These are phyloP conservation scores for Euphorbia peplus DNA, from an alignment of 345 rosid genomes.

Conservation along the genomic window DNA sequence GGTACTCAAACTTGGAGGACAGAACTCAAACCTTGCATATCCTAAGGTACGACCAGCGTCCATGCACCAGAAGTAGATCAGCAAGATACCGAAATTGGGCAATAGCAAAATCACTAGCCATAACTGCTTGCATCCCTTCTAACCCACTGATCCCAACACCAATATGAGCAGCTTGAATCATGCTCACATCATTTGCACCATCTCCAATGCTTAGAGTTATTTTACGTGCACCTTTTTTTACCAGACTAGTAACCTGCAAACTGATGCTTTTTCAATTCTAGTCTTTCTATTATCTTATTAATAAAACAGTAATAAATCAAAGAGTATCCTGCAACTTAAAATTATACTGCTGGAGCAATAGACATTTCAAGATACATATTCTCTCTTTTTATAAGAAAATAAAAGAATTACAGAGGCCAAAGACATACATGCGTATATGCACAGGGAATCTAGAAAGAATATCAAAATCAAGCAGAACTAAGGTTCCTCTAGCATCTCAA, in stretches of 20 bases:
- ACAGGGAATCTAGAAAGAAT: not conserved
- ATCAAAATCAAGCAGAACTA: not conserved
- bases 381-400: not conserved
- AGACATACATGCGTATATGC: not conserved
- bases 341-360: not conserved
- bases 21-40: slow-evolving; percentile 81
- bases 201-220: slow-evolving; percentile 99
- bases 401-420: not conserved
- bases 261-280: slow-evolving; percentile 1
- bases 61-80: slow-evolving; percentile 97
- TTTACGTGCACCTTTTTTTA: slow-evolving; percentile 92
- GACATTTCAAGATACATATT: not conserved
- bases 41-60: slow-evolving; percentile 97
- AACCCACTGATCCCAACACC: slow-evolving; percentile 97
- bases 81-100: slow-evolving; percentile 94
- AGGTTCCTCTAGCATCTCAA: not conserved
- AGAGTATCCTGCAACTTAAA: slow-evolving; percentile 4
- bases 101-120: slow-evolving; percentile 99
- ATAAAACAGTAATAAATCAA: not conserved
- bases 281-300: not conserved
- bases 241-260: slow-evolving; percentile 86
- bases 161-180: slow-evolving; percentile 99
- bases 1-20: not conserved
- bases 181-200: slow-evolving; percentile 99
- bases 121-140: slow-evolving; percentile 99